Conservation (phyloP, 2,329 filamentous ascomycete species). For the Pseudogymnoascus sp. region DNA sequence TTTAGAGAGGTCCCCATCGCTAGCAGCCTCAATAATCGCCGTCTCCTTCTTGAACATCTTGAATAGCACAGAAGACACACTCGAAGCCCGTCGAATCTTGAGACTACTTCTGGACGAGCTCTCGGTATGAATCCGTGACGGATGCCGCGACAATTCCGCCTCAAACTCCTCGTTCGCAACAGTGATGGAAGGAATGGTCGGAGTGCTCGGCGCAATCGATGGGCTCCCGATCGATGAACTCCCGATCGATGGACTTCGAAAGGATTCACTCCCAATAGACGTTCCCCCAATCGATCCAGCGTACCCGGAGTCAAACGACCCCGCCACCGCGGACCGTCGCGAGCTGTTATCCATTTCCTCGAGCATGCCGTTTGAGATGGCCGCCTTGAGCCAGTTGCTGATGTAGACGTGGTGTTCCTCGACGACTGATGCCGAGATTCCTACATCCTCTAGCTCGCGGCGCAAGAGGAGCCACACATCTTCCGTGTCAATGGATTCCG, state of each 20-base stretch:
- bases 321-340: background rate
- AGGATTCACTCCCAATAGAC: background rate
- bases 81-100: slow-evolving; percentile 16
- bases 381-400: slow-evolving; percentile 22
- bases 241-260: slow-evolving; percentile 16
- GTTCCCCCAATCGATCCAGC: background rate
- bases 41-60: slow-evolving; percentile 25
- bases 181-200: slow-evolving; percentile 15
- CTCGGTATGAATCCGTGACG: slow-evolving; percentile 15
- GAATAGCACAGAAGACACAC: slow-evolving; percentile 18
- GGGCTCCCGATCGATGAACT: slow-evolving; percentile 13
- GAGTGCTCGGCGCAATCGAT: slow-evolving; percentile 14
- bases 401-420: slow-evolving; percentile 25
- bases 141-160: slow-evolving; percentile 19
- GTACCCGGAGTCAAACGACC: slow-evolving; percentile 21
- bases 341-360: slow-evolving; percentile 19
- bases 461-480: slow-evolving; percentile 23
- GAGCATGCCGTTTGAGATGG: slow-evolving; percentile 22
- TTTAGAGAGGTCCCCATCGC: slow-evolving; percentile 23
- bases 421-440: slow-evolving; percentile 20
- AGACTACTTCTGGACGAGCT: background rate
- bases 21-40: slow-evolving; percentile 26
- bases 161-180: slow-evolving; percentile 25
- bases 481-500: slow-evolving; percentile 21
- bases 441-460: slow-evolving; percentile 25